Conservation (phyloP, 306 rosid genomes). For the Lithocarpus polystachyus region DNA sequence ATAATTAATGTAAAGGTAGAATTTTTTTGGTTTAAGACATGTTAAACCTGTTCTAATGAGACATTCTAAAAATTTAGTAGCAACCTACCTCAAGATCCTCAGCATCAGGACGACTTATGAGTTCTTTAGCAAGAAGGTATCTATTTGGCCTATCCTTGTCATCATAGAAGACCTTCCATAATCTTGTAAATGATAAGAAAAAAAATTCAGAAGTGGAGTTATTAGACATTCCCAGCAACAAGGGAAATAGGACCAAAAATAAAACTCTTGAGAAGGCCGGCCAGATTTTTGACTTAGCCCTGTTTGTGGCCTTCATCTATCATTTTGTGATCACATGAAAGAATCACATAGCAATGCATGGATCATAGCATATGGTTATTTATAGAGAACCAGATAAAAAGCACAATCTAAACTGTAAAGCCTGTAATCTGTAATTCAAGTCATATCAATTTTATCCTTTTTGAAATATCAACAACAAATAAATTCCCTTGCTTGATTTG, state of each 20-base stretch:
- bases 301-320: background rate
- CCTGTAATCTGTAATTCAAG: background rate
- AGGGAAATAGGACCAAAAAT: background rate
- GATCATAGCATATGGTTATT: background rate
- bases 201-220: constrained; percentile 16
- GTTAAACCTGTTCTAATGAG: background rate
- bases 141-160: constrained; percentile 84
- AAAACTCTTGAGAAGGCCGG: background rate
- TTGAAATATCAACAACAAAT: no score
- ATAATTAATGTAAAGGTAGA: background rate
- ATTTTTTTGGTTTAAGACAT: background rate
- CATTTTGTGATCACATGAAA: background rate
- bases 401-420: background rate
- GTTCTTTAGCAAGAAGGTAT: constrained; percentile 90
- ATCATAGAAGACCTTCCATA: constrained; percentile 93
- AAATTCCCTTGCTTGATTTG: no score
- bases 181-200: constrained; percentile 39
- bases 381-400: background rate
- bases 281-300: no score
- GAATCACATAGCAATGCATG: background rate
- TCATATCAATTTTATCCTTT: background rate
- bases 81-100: constrained; percentile 84
- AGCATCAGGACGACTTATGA: constrained; percentile 67
- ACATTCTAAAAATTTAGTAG: constrained; percentile 5
- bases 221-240: background rate